Evolutionary conservation across 257 asterid species (phyloP).

Genomic region (Solanum chaucha): DNA sequence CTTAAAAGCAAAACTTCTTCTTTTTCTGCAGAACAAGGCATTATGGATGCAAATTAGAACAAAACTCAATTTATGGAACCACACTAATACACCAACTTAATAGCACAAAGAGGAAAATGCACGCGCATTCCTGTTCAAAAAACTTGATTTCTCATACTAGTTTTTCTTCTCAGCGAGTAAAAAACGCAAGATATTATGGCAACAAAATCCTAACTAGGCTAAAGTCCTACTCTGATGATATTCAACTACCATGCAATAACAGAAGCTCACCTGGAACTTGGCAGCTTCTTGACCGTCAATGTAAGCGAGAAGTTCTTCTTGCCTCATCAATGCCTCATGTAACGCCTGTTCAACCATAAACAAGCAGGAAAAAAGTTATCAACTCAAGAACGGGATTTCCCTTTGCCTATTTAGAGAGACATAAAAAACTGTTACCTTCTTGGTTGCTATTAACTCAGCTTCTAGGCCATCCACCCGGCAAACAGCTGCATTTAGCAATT

Average conservation of each 20-base stretch:
- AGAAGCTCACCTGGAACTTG: constrained; percentile 48
- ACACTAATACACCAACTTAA: background rate
- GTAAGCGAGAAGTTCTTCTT: constrained; percentile 91
- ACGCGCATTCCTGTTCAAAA: background rate
- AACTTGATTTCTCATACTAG: background rate
- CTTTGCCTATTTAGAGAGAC: background rate
- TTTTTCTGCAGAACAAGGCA: constrained; percentile 41
- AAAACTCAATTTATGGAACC: background rate
- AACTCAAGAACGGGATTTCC: background rate
- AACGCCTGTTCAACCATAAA: constrained; percentile 54
- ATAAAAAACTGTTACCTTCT: constrained; percentile 45
- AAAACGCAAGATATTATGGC: background rate
- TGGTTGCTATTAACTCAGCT: constrained; percentile 93
- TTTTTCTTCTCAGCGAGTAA: background rate
- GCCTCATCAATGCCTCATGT: constrained; percentile 90
- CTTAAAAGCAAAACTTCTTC: constrained; percentile 74
- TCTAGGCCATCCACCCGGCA: constrained; percentile 96
- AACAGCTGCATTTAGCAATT: constrained; percentile 90
- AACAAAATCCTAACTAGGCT: background rate
- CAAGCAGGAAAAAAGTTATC: background rate
- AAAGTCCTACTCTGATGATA: background rate
- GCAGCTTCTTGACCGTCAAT: constrained; percentile 83
- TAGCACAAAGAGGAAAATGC: background rate
- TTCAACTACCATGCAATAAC: background rate
- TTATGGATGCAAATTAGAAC: background rate